Evolutionary conservation across 345 rosid genomes (phyloP).

Genomic region (Dimocarpus longan): DNA sequence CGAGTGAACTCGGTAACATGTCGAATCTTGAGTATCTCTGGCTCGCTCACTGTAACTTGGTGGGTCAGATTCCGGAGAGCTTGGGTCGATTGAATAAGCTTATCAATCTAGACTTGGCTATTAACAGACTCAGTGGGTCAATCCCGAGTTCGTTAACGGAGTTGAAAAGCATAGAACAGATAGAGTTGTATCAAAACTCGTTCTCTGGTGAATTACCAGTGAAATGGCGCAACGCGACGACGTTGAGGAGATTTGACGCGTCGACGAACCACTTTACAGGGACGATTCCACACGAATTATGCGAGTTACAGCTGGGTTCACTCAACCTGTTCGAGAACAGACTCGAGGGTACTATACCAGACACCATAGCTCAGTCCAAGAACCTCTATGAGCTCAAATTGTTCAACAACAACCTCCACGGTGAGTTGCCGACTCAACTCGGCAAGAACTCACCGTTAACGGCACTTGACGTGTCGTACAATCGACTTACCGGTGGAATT

Average conservation of each 20-base stretch:
- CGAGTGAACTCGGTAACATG: constrained; percentile 55
- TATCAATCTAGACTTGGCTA: constrained; percentile 53
- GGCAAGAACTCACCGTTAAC: constrained; percentile 61
- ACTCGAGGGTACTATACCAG: constrained; percentile 72
- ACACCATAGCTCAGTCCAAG: constrained; percentile 57
- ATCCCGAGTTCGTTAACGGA: constrained; percentile 61
- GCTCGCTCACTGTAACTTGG: constrained; percentile 53
- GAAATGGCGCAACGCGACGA: constrained; percentile 53
- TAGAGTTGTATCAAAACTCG: constrained; percentile 76
- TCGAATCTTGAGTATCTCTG: constrained; percentile 60
- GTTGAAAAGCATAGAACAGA: constrained; percentile 49
- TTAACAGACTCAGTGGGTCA: constrained; percentile 60
- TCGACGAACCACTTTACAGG: constrained; percentile 69
- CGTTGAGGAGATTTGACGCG: constrained; percentile 55
- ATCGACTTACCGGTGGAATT: constrained; percentile 62
- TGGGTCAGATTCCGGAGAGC: constrained; percentile 57
- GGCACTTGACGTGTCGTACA: constrained; percentile 63
- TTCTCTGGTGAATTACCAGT: constrained; percentile 66
- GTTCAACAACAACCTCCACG: constrained; percentile 73
- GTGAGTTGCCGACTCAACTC: constrained; percentile 61
- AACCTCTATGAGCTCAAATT: constrained; percentile 60
- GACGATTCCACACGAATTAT: constrained; percentile 60
- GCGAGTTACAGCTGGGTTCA: constrained; percentile 59
- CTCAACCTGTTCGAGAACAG: constrained; percentile 65
- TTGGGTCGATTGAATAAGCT: constrained; percentile 44